These are phyloP conservation scores for Lactifluus pinguis DNA, from an alignment of 768 basidiomycete genomes.

Conservation along the genomic window DNA sequence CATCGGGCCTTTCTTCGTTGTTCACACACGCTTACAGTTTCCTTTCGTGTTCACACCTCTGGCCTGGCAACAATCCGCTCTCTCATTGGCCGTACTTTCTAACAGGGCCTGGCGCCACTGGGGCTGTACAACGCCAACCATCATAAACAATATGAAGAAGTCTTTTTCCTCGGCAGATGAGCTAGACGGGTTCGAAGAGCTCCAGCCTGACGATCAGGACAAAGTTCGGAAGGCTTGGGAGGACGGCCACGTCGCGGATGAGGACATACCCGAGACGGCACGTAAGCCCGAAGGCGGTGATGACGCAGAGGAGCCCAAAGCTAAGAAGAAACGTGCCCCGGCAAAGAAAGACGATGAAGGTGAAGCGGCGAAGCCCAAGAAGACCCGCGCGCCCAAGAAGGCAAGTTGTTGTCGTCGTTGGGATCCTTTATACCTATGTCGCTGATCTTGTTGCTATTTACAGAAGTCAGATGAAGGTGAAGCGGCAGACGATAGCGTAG, in stretches of 20 bases:
- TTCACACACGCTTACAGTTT: not conserved
- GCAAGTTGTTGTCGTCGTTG: constrained; percentile 1
- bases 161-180: constrained; percentile 50
- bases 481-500: constrained; percentile 33
- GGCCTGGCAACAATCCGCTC: not conserved
- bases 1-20: not conserved
- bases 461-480: constrained; percentile 30
- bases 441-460: not conserved
- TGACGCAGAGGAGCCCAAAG: constrained; percentile 33
- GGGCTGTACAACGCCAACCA: constrained; percentile 71
- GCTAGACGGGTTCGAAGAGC: constrained; percentile 78
- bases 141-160: constrained; percentile 64
- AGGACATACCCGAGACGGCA: constrained; percentile 72
- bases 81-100: not conserved
- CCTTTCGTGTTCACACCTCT: not conserved
- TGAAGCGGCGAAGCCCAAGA: constrained; percentile 30
- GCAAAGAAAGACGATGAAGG: constrained; percentile 28
- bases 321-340: constrained; percentile 20
- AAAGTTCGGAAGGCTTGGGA: constrained; percentile 67
- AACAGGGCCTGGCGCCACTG: constrained; percentile 79
- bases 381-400: constrained; percentile 21
- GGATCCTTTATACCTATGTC: not conserved
- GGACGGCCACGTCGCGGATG: constrained; percentile 68
- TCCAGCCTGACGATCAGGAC: constrained; percentile 58
- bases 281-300: constrained; percentile 41